A percentile compares a stretch with the other conserved stretches of the same genome.
These are phyloP conservation scores for Papiliotrema terrestris DNA, from an alignment of 1,284 basidiomycete species.

Conservation along the genomic window DNA sequence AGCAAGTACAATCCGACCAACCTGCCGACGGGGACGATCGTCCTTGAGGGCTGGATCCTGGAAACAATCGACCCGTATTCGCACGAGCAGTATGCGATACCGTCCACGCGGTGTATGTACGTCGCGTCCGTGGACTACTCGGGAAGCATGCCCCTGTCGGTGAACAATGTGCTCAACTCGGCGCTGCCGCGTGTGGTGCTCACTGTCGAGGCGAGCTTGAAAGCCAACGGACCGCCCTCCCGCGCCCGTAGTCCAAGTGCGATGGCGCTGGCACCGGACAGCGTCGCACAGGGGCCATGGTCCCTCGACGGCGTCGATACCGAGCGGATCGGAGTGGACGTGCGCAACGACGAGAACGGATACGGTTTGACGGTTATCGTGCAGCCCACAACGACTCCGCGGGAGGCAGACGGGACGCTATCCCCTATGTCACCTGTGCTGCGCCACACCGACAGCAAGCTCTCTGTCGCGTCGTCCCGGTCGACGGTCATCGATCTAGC, in stretches of 20 bases:
- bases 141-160: conserved; percentile 77
- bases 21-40: conserved; percentile 74
- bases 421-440: conserved; percentile 24
- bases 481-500: conserved; percentile 38
- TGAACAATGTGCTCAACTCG: conserved; percentile 85
- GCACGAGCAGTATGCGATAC: conserved; percentile 89
- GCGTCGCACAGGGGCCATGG: conserved; percentile 28
- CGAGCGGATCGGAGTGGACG: conserved; percentile 29
- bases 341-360: conserved; percentile 29
- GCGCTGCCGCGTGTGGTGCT: conserved; percentile 65
- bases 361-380: conserved; percentile 36
- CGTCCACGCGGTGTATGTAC: conserved; percentile 86
- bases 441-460: conserved; percentile 29
- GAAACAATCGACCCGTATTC: conserved; percentile 97
- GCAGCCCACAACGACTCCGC: conserved; percentile 20
- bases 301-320: conserved; percentile 32
- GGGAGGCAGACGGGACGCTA: conserved; percentile 12
- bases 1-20: conserved; percentile 72
- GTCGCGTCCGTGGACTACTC: conserved; percentile 85
- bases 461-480: conserved; percentile 24
- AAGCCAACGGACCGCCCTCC: conserved; percentile 58
- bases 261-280: conserved; percentile 31
- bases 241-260: conserved; percentile 62
- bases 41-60: conserved; percentile 92
- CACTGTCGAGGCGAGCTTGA: conserved; percentile 67